Percentiles rank a stretch among this genome's conserved stretches.
Conservation (phyloP, 192 early-diverging fungal species). For the Funneliformis geosporum region DNA sequence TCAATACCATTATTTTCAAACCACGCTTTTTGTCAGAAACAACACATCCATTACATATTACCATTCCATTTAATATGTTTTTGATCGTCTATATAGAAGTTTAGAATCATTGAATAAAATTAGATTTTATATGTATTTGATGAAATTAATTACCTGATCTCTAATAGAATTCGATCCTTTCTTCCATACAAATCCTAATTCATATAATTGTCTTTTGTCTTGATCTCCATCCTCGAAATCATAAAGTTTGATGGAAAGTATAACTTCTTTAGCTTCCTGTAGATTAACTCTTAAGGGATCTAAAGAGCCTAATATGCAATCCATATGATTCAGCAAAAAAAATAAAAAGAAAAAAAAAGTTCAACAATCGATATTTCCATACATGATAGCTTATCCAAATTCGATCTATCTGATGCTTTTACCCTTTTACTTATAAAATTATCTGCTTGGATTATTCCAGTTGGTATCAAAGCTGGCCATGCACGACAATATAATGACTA, state of each 20-base stretch:
- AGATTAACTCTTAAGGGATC: neutral
- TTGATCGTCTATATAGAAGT: slow-evolving; percentile 17
- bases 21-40: neutral
- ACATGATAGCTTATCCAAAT: neutral
- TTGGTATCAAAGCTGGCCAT: neutral
- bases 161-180: neutral
- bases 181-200: slow-evolving; percentile 28
- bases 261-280: neutral
- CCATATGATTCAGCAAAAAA: neutral
- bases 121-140: neutral
- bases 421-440: slow-evolving; percentile 1
- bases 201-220: slow-evolving; percentile 24
- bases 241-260: neutral
- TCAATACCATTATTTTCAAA: slow-evolving; percentile 20
- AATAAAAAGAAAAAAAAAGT: too few relatives aligned
- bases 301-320: slow-evolving; percentile 3
- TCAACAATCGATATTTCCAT: too few relatives aligned
- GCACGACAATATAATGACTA: slow-evolving; percentile 4
- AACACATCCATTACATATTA: slow-evolving; percentile 11
- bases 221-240: neutral
- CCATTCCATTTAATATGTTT: neutral
- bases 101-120: neutral
- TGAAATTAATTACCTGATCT: neutral
- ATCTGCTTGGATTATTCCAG: slow-evolving; percentile 17
- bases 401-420: neutral